A percentile compares a stretch with the other conserved stretches of the same genome.
Evolutionary conservation across 768 basidiomycete genomes (phyloP).

Genomic region (Hypholoma fasciculare): DNA sequence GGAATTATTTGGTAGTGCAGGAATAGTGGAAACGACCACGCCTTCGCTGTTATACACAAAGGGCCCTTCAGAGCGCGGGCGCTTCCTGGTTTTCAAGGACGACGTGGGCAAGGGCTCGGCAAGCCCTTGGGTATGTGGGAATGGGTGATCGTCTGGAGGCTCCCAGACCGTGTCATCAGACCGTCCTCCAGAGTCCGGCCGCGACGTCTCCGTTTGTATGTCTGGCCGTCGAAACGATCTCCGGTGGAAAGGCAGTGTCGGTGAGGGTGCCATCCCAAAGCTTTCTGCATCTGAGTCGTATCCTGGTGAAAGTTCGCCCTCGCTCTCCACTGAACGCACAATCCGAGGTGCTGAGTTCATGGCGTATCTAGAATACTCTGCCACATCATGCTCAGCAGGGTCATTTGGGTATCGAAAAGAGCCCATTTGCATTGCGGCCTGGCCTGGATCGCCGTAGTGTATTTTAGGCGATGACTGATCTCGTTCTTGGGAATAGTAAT

Average conservation of each 20-base stretch:
- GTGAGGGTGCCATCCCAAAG: constrained; percentile 23
- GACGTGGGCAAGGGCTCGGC: neutral
- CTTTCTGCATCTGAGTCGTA: constrained; percentile 40
- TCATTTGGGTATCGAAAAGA: too few species aligned
- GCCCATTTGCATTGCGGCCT: constrained; percentile 17
- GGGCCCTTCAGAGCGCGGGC: constrained; percentile 31
- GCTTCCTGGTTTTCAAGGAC: constrained; percentile 7
- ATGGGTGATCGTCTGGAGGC: constrained; percentile 13
- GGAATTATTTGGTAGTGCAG: constrained; percentile 1
- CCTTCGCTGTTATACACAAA: constrained; percentile 26
- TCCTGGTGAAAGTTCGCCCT: constrained; percentile 34
- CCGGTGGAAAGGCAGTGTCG: constrained; percentile 16
- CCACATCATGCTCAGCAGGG: constrained; percentile 6
- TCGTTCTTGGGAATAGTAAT: constrained; percentile 21
- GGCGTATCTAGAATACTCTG: constrained; percentile 4
- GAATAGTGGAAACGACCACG: constrained; percentile 15
- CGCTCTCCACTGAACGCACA: constrained; percentile 19
- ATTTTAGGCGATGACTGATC: constrained; percentile 14
- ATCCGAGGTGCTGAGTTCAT: constrained; percentile 12
- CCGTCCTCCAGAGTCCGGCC: constrained; percentile 24
- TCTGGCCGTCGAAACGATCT: constrained; percentile 10
- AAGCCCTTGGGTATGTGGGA: constrained; percentile 1
- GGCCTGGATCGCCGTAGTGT: constrained; percentile 10
- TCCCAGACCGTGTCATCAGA: constrained; percentile 34
- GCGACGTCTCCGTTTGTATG: neutral